Evolutionary conservation across 2,329 filamentous ascomycete species (phyloP).

Genomic region (Botrytis fabae): DNA sequence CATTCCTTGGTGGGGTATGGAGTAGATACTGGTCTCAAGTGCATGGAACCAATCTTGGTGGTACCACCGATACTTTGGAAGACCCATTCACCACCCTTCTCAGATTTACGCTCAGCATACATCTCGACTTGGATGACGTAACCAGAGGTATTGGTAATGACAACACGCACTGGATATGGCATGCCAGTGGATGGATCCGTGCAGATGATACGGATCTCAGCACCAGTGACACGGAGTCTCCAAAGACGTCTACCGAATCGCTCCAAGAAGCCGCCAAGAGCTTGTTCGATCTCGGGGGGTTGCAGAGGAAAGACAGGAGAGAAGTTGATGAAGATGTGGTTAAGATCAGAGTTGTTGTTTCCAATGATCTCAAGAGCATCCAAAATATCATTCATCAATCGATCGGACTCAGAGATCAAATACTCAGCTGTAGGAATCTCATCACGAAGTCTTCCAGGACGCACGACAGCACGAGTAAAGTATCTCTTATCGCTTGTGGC

Average conservation of each 20-base stretch:
- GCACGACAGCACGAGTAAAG: conserved; percentile 94
- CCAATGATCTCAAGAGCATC: conserved; percentile 98
- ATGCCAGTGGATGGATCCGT: conserved; percentile 82
- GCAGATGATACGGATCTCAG: conserved; percentile 98
- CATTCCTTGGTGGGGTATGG: conserved; percentile 98
- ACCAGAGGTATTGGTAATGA: conserved; percentile 97
- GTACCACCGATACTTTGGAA: conserved; percentile 98
- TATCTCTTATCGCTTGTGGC: conserved; percentile 97
- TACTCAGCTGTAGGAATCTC: conserved; percentile 99
- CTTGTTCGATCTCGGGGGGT: conserved; percentile 87
- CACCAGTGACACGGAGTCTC: conserved; percentile 93
- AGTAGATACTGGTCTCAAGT: conserved; percentile 84
- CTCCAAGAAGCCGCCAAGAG: conserved; percentile 91
- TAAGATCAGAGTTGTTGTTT: conserved; percentile 98
- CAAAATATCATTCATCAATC: conserved; percentile 95
- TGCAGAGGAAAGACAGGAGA: conserved; percentile 92
- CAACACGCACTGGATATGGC: conserved; percentile 88
- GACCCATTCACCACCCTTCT: conserved; percentile 91
- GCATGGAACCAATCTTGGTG: conserved; percentile 93
- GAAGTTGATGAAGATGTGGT: conserved; percentile 99
- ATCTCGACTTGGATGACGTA: conserved; percentile 98
- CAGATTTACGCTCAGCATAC: conserved; percentile 96
- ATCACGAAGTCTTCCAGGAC: conserved; percentile 89
- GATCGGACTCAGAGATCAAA: conserved; percentile 93
- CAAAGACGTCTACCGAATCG: conserved; percentile 93